These are phyloP conservation scores for Coemansia sp. DNA, from an alignment of 192 early-diverging fungal species.

Conservation along the genomic window DNA sequence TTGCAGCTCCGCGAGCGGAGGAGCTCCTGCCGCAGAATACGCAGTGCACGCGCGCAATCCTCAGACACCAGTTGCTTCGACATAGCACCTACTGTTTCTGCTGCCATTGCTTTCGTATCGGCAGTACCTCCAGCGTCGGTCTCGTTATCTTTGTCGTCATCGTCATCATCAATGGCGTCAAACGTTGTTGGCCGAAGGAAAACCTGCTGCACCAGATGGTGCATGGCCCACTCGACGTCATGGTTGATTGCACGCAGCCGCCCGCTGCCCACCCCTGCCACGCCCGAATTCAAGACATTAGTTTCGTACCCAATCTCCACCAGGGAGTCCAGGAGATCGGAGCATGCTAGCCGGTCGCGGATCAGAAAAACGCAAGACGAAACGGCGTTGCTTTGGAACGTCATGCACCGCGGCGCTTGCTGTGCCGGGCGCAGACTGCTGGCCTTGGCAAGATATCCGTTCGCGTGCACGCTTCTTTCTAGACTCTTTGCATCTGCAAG, in stretches of 20 bases:
- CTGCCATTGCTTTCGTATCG: not conserved
- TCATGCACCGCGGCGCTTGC: not conserved
- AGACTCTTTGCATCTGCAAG: constrained; percentile 3
- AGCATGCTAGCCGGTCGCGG: constrained; percentile 54
- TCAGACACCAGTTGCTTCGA: not conserved
- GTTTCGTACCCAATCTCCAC: constrained; percentile 55
- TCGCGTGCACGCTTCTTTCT: not conserved
- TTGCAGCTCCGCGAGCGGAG: constrained; percentile 25
- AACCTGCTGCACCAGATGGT: constrained; percentile 54
- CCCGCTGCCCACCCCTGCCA: constrained; percentile 30
- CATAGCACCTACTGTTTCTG: not conserved
- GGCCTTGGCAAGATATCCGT: not conserved
- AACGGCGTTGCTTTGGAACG: not conserved
- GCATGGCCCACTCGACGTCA: constrained; percentile 59
- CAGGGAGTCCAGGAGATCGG: constrained; percentile 51
- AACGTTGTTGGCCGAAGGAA: constrained; percentile 44
- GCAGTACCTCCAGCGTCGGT: not conserved
- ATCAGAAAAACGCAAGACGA: constrained; percentile 52
- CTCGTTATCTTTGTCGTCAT: not conserved
- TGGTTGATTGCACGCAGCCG: constrained; percentile 54
- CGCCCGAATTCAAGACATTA: constrained; percentile 34
- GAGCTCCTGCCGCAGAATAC: constrained; percentile 27
- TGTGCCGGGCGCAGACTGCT: constrained; percentile 10
- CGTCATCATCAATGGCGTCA: constrained; percentile 15
- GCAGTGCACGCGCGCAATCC: not conserved